phyloP scores from a whole-genome alignment of 73 alveolate species.

The Stentor coeruleus region DNA sequence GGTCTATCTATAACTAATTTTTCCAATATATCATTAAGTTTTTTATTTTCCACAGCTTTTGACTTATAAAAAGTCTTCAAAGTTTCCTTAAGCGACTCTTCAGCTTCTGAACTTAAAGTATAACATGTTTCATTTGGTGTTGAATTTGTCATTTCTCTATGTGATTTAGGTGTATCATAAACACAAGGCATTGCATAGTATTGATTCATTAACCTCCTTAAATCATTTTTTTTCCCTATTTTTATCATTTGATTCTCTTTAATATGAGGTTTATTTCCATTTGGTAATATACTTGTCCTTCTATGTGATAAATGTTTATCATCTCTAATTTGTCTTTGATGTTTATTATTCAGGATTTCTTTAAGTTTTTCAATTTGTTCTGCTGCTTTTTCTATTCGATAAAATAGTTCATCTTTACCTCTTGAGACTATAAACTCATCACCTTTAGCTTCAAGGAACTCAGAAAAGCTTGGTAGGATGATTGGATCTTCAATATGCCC shows the following conservation, averaged over 20 bases:
- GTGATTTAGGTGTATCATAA: neutral
- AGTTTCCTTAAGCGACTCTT: neutral
- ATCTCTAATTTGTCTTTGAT: neutral
- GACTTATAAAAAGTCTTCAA: neutral
- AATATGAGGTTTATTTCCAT: neutral
- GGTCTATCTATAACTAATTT: neutral
- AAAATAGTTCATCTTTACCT: neutral
- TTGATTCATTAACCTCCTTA: neutral
- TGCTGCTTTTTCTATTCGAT: constrained; percentile 10
- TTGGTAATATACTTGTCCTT: neutral
- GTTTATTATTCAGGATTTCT: neutral
- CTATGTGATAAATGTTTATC: neutral
- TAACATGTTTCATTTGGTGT: neutral
- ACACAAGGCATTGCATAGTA: constrained; percentile 6
- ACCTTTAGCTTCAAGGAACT: neutral
- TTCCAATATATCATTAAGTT: neutral
- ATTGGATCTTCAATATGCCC: constrained; percentile 9
- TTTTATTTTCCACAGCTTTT: constrained; percentile 8
- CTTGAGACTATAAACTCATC: neutral
- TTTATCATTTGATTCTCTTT: neutral
- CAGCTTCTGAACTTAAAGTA: constrained; percentile 12
- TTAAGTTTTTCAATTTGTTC: neutral
- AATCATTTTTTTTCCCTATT: neutral
- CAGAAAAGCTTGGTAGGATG: neutral
- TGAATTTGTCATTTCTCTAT: neutral